phyloP scores from a whole-genome alignment of 768 basidiomycete species.

The Scleroderma bovista region DNA sequence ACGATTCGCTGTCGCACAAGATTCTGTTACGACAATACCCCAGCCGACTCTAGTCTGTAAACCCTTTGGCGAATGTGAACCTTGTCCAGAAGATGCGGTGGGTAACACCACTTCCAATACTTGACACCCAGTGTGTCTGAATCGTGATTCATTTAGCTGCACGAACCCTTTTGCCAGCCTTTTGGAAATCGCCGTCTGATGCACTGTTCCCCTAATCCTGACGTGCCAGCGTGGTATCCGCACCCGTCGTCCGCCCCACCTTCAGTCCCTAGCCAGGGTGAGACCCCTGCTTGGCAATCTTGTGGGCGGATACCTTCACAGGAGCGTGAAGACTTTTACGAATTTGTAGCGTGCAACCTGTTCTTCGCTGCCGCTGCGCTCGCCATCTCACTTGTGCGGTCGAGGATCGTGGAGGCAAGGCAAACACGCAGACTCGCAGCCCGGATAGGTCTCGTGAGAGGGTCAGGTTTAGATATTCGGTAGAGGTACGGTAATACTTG shows the following conservation, averaged over 20 bases:
- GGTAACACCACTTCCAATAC: slow-evolving; percentile 19
- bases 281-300: slow-evolving; percentile 85
- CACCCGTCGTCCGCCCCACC: slow-evolving; percentile 9
- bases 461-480: slow-evolving; percentile 11
- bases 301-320: slow-evolving; percentile 80
- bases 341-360: slow-evolving; percentile 84
- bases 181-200: slow-evolving; percentile 89
- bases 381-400: slow-evolving; percentile 60
- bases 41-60: slow-evolving; percentile 31
- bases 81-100: slow-evolving; percentile 60
- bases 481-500: slow-evolving; percentile 1
- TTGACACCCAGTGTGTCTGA: slow-evolving; percentile 2
- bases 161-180: slow-evolving; percentile 91
- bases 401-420: slow-evolving; percentile 59
- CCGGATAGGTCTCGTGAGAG: slow-evolving; percentile 68
- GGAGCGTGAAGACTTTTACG: slow-evolving; percentile 85
- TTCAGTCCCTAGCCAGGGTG: slow-evolving; percentile 31
- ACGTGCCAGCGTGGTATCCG: slow-evolving; percentile 14
- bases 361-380: slow-evolving; percentile 64
- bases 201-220: slow-evolving; percentile 55
- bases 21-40: slow-evolving; percentile 2
- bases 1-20: slow-evolving; percentile 6
- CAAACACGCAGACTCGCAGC: slow-evolving; percentile 83
- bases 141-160: slow-evolving; percentile 42
- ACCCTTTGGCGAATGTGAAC: slow-evolving; percentile 55